Percentiles rank a stretch among this genome's conserved stretches.
Evolutionary conservation across 176 grass and related monocot genomes (phyloP).

Genomic region (Panicum miliaceum): DNA sequence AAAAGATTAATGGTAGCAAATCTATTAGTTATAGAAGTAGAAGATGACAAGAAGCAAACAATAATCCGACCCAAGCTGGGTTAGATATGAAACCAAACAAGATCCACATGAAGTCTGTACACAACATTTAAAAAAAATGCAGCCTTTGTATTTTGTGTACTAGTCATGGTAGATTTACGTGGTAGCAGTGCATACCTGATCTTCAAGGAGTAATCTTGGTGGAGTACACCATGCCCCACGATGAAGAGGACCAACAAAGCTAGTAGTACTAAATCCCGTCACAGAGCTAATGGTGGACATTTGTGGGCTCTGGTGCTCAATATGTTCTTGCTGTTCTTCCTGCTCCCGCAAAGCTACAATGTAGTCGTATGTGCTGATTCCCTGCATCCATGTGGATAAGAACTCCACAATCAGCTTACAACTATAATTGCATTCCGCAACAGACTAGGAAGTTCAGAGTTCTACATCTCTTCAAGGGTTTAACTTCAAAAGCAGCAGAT

Average conservation of each 20-base stretch:
- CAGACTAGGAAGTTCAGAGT: conserved; percentile 5
- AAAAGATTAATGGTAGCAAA: background rate
- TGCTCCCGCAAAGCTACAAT: conserved; percentile 96
- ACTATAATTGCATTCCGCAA: background rate
- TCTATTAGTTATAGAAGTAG: background rate
- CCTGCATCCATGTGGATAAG: conserved; percentile 44
- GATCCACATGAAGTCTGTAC: background rate
- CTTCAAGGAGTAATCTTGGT: conserved; percentile 80
- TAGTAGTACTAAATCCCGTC: conserved; percentile 84
- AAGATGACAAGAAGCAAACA: background rate
- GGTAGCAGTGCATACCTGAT: conserved; percentile 64
- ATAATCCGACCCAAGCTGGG: background rate
- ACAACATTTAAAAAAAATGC: background rate
- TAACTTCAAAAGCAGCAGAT: background rate
- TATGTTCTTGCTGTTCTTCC: conserved; percentile 63
- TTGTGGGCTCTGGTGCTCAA: conserved; percentile 79
- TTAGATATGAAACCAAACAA: background rate
- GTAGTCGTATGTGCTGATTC: conserved; percentile 93
- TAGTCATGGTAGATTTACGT: background rate
- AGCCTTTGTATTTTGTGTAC: background rate
- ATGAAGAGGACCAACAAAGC: conserved; percentile 76
- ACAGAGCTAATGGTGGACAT: conserved; percentile 88
- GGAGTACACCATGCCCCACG: conserved; percentile 90
- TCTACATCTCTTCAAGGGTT: conserved; percentile 9
- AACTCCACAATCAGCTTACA: background rate